Evolutionary conservation across 495 filamentous ascomycete genomes (phyloP).

Genomic region (Opeltia flavorubescens): DNA sequence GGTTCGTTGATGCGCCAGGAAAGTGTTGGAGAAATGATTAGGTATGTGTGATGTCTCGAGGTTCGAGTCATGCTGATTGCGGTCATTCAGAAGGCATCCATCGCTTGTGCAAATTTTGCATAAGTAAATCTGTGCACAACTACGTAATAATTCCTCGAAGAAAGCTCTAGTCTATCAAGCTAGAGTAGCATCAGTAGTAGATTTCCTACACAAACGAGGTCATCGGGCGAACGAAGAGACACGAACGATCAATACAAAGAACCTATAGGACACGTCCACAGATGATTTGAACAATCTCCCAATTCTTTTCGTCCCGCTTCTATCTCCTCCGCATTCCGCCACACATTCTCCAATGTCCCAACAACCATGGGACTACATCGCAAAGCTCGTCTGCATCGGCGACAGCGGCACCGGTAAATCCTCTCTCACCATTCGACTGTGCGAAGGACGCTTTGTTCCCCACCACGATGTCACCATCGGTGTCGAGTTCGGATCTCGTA

Average conservation of each 20-base stretch:
- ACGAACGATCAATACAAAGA: too few species aligned
- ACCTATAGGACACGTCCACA: neutral
- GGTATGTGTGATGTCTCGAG: neutral
- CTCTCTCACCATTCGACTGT: constrained; percentile 76
- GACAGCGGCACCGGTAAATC: constrained; percentile 91
- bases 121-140: too few species aligned
- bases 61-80: neutral
- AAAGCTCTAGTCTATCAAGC: too few species aligned
- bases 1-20: too few species aligned
- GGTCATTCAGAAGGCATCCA: neutral
- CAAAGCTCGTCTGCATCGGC: constrained; percentile 94
- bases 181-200: too few species aligned
- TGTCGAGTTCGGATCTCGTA: constrained; percentile 89
- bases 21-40: neutral
- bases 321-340: neutral
- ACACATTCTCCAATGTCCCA: constrained; percentile 39
- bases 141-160: too few species aligned
- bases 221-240: too few species aligned
- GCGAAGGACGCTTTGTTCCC: constrained; percentile 86
- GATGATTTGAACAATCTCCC: neutral
- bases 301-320: neutral
- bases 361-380: constrained; percentile 97
- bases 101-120: too few species aligned
- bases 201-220: too few species aligned
- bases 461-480: constrained; percentile 96